These are phyloP conservation scores for Atkinsonella hypoxylon DNA, from an alignment of 2,329 filamentous ascomycete genomes.

Conservation along the genomic window DNA sequence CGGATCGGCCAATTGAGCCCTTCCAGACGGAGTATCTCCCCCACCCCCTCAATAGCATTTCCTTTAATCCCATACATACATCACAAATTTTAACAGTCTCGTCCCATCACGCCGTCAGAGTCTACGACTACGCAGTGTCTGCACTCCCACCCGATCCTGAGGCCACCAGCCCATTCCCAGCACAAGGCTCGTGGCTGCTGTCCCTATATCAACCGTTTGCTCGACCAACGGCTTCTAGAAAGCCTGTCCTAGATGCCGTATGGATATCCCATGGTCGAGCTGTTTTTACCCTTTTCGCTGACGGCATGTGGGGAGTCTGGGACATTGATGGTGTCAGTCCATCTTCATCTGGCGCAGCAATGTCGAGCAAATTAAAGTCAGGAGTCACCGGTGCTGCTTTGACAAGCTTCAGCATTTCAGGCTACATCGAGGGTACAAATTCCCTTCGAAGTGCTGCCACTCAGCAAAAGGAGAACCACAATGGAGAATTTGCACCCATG, in stretches of 20 bases:
- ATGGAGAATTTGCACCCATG: conserved; percentile 49
- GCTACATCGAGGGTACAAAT: conserved; percentile 48
- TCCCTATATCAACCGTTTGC: conserved; percentile 48
- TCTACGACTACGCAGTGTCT: conserved; percentile 48
- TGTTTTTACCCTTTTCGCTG: conserved; percentile 44
- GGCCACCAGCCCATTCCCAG: conserved; percentile 37
- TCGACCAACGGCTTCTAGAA: conserved; percentile 37
- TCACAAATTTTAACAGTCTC: conserved; percentile 48
- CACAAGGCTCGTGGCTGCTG: conserved; percentile 52
- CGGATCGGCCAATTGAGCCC: conserved; percentile 26
- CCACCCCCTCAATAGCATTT: conserved; percentile 39
- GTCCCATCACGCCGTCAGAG: conserved; percentile 41
- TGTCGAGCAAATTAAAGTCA: conserved; percentile 38
- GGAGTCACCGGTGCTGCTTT: conserved; percentile 46
- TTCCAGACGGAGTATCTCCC: conserved; percentile 51
- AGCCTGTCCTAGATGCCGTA: conserved; percentile 48
- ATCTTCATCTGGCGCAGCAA: conserved; percentile 24
- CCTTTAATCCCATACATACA: conserved; percentile 48
- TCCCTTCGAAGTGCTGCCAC: conserved; percentile 32
- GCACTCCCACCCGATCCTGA: conserved; percentile 40
- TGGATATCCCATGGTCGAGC: conserved; percentile 52
- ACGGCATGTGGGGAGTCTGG: conserved; percentile 59
- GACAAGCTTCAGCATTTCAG: conserved; percentile 44
- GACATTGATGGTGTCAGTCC: conserved; percentile 49
- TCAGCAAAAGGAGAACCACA: conserved; percentile 24